Percentiles rank a stretch among this genome's conserved stretches.
These are phyloP conservation scores for Backusella tarrabulga DNA, from an alignment of 192 early-diverging fungal genomes.

Conservation along the genomic window DNA sequence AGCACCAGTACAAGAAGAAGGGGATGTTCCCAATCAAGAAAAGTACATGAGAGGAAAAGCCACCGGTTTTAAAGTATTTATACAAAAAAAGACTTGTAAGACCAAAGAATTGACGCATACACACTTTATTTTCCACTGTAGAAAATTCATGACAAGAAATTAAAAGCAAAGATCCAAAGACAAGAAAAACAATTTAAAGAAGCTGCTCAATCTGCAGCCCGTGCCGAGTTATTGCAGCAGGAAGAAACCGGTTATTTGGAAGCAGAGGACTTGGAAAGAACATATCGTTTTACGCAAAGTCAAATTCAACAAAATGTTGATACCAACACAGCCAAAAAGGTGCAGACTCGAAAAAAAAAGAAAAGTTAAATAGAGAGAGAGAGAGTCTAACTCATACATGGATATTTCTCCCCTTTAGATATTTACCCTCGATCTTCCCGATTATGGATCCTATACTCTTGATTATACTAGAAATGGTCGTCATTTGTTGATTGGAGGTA, in stretches of 20 bases:
- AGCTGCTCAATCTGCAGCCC: slow-evolving; percentile 71
- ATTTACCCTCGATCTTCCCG: slow-evolving; percentile 72
- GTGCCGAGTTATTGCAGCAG: slow-evolving; percentile 73
- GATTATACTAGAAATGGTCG: slow-evolving; percentile 90
- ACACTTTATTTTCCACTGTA: slow-evolving; percentile 17
- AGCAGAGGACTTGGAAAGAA: slow-evolving; percentile 88
- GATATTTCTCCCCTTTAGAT: slow-evolving; percentile 42
- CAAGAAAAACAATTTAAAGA: slow-evolving; percentile 60
- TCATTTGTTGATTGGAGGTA: slow-evolving; percentile 71
- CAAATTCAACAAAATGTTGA: slow-evolving; percentile 69
- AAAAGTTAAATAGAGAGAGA: neutral
- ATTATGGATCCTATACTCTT: slow-evolving; percentile 87
- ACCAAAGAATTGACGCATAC: neutral
- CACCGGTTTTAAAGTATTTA: slow-evolving; percentile 10
- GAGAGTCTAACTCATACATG: neutral
- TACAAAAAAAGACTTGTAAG: neutral
- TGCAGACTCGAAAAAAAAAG: neutral
- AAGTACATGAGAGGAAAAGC: slow-evolving; percentile 26
- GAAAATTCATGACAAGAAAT: slow-evolving; percentile 70
- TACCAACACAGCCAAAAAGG: slow-evolving; percentile 69
- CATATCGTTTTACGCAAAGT: slow-evolving; percentile 80
- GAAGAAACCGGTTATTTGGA: slow-evolving; percentile 82
- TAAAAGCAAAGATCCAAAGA: slow-evolving; percentile 60
- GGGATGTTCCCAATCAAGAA: slow-evolving; percentile 22
- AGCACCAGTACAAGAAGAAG: neutral